Base-by-base conservation (phyloP, 768 basidiomycete species). In the Leccinum uliginosum region DNA sequence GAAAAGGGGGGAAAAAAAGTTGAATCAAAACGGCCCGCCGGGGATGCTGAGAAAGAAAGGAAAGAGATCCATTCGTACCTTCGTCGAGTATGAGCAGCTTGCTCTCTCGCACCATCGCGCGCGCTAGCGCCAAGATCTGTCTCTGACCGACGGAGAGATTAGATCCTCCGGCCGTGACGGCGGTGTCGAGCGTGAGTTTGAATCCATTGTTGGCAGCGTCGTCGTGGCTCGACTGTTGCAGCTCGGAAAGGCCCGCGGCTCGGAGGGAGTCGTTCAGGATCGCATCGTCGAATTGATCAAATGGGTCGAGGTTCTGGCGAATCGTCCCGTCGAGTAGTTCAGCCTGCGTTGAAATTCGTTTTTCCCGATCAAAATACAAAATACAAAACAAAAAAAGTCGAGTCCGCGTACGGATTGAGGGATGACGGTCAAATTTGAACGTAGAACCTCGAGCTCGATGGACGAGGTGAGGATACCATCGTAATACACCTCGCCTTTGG, bases 381-480 rank as follows among this genome's bases (percentile, higher is more conserved):
- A 10, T 3, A 10, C 1, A 6, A 3, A 21, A n/a, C n/a, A 6
- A 30, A 21, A 4, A 15, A 24, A 23, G 8, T 1, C 2, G 29
- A 26, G 6, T 10, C n/a, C n/a, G n/a, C 53, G 10, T 43, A 60
- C 60, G 24, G 40, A 38, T 46, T 81, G 80, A 4, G 80, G 80
- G 32, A 83, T 85, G 59, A 85, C 82, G 3, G 84, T 86, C 54
- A 88, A 79, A 55, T 77, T 80, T 2, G 78, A 75, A 44, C 86
- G 73, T 46, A 87, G 70, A 7, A 73, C 76, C 59, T 85, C 78
- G 12, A 87, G 71, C 60, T 84, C 84, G 58, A 85, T 66, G 9
- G 69, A 67, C 40, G 72, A 67, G 0, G 79, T 83, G 21, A 72
- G 70, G 26, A 80, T 59, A 9, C 80, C 83, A 59, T 87, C 85